Percentiles rank a stretch among this genome's conserved stretches.
phyloP scores from a whole-genome alignment of 164 flowering plant species.

The Chimonanthus praecox region DNA sequence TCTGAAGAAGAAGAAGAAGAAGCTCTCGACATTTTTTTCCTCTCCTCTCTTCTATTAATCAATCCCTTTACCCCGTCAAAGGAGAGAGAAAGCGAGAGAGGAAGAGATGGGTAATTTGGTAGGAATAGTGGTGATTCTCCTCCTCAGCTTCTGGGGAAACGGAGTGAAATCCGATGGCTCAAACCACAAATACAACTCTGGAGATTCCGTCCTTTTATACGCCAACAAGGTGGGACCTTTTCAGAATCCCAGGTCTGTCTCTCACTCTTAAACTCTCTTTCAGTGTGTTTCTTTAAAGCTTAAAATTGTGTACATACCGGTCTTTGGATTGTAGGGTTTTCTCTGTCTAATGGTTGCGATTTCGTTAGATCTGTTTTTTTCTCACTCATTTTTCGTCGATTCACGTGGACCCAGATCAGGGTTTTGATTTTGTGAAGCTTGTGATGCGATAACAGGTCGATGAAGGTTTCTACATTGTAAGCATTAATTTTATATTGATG shows the following conservation, averaged over 20 bases:
- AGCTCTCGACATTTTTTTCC: not conserved
- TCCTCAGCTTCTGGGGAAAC: slow-evolving; percentile 10
- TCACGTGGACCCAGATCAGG: not conserved
- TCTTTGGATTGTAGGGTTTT: not conserved
- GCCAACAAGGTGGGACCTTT: slow-evolving; percentile 78
- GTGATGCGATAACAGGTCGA: not conserved
- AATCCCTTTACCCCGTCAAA: not conserved
- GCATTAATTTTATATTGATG: too few relatives aligned
- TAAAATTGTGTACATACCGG: not conserved
- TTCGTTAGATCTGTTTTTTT: not conserved
- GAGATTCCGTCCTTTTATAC: slow-evolving; percentile 59
- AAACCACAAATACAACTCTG: slow-evolving; percentile 52
- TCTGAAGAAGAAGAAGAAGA: not conserved
- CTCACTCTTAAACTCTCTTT: not conserved
- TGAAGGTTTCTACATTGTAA: not conserved
- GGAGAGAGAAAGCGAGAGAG: not conserved
- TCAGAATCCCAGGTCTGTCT: slow-evolving; percentile 37
- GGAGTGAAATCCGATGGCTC: slow-evolving; percentile 45
- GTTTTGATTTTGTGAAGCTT: not conserved
- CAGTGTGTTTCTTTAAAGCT: not conserved
- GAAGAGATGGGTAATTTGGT: slow-evolving; percentile 5
- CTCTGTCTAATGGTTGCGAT: not conserved
- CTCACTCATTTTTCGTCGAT: not conserved
- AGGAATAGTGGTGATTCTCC: slow-evolving; percentile 13
- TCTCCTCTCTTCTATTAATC: not conserved